Base-by-base conservation (phyloP, 495 filamentous ascomycete genomes). In the Tuber microsphaerosporum region DNA sequence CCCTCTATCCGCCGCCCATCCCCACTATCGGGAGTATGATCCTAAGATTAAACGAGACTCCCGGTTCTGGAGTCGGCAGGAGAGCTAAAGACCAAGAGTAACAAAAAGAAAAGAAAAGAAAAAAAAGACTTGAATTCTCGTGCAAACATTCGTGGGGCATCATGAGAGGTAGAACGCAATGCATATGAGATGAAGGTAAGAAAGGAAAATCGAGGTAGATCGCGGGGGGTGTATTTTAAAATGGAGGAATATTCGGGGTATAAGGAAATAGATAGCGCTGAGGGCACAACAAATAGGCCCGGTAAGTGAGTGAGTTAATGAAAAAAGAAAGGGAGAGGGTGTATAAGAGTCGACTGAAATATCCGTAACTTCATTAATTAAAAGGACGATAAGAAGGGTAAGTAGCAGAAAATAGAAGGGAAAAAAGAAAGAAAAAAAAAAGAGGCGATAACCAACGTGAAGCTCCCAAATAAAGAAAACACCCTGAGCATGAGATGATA, bases 331-430 rank as follows among this genome's bases (percentile, higher is more conserved):
- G 73, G 68, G 75, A 77, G 61, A 76, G 68, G 41, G 76, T 46
- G 61, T 51, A 69, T 73, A 80, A 74, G 74, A 73, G 71, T 76
- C 46, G 42, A 22, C 41, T 44, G 42, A 77, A 69, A 74, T 74
- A 79, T 71, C 72, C 76, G 37, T 79, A 76, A 80, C 81, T 82
- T 84, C 75, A 75, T 82, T 77, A 83, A 84, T 84, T 84, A 84
- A 82, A 81, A 80, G 76, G 77, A 79, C 74, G 75, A 77, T 83
- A 75, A 77, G 75, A 80, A 78, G 81, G 84, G 83, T 81, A 81
- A 81, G 83, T 78, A 83, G 82, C 83, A 84, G 83, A 84, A 84
- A 84, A 31, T 61, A 84, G 80, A 74, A 43, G 42, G 41, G 42
- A 74, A 75, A 73, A n/a, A n/a, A n/a, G n/a, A n/a, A n/a, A n/a